Conservation (phyloP, 1,284 basidiomycete species). For the Bondarzewia mesenterica region DNA sequence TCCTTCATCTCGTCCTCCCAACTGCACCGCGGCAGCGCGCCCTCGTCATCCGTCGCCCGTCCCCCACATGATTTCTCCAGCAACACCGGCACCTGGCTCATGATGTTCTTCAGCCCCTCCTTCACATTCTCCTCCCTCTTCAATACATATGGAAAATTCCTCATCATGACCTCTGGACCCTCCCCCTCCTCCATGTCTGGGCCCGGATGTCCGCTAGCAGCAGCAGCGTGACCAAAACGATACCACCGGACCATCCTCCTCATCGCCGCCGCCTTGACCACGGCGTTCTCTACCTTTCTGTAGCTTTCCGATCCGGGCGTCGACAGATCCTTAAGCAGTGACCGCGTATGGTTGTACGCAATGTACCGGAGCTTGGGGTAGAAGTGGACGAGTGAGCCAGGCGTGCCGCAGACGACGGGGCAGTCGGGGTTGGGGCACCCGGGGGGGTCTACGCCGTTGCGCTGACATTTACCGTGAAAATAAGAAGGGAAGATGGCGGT, state of each 20-base stretch:
- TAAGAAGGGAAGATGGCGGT: constrained; percentile 50
- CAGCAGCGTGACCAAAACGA: background rate
- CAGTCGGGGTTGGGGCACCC: constrained; percentile 76
- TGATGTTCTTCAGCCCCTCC: constrained; percentile 21
- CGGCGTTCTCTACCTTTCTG: constrained; percentile 28
- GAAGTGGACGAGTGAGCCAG: constrained; percentile 69
- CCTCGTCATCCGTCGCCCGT: constrained; percentile 23
- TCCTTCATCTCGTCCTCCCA: constrained; percentile 56
- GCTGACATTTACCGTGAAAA: constrained; percentile 72
- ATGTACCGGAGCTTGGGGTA: constrained; percentile 41
- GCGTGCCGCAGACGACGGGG: constrained; percentile 67
- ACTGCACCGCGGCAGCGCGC: constrained; percentile 40
- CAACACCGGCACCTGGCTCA: constrained; percentile 24
- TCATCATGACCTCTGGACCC: constrained; percentile 14
- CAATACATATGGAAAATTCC: constrained; percentile 8
- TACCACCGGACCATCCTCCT: constrained; percentile 4
- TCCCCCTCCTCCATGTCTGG: constrained; percentile 10
- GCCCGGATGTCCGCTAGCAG: constrained; percentile 3
- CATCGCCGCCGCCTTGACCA: constrained; percentile 21
- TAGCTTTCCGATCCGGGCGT: constrained; percentile 32
- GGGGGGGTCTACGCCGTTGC: constrained; percentile 44
- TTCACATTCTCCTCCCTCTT: constrained; percentile 20
- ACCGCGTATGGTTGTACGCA: constrained; percentile 38
- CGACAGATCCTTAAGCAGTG: constrained; percentile 26
- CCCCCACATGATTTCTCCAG: constrained; percentile 43